These are phyloP conservation scores for Penicillium longicatenatum DNA, from an alignment of 495 filamentous ascomycete genomes.

Conservation along the genomic window DNA sequence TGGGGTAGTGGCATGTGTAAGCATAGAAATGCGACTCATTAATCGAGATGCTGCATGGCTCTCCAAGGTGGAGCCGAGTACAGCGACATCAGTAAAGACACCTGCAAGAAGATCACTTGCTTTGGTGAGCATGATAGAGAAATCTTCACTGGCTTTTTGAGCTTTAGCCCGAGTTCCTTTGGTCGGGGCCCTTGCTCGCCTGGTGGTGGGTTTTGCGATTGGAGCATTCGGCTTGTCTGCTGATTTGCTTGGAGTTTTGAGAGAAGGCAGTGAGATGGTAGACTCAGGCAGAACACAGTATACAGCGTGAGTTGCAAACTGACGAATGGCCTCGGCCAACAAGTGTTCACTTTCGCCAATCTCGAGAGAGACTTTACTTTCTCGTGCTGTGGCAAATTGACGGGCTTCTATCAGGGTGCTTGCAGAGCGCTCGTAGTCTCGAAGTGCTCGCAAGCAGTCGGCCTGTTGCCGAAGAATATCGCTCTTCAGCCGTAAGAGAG, in stretches of 20 bases:
- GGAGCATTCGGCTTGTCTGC: conserved; percentile 20
- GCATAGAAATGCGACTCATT: conserved; percentile 51
- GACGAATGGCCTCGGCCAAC: conserved; percentile 59
- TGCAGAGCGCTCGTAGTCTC: conserved; percentile 44
- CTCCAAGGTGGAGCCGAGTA: conserved; percentile 48
- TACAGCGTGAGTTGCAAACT: conserved; percentile 76
- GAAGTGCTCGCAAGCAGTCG: conserved; percentile 40
- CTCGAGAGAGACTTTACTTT: conserved; percentile 43
- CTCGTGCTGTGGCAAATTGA: conserved; percentile 36
- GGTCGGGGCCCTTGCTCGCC: conserved; percentile 31
- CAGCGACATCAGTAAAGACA: conserved; percentile 40
- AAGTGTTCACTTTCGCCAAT: conserved; percentile 52
- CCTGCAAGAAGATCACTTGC: conserved; percentile 41
- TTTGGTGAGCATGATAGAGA: conserved; percentile 43
- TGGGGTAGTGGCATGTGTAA: conserved; percentile 44
- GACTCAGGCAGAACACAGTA: conserved; percentile 91
- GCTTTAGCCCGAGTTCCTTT: conserved; percentile 32
- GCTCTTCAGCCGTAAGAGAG: conserved; percentile 59
- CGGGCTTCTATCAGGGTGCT: conserved; percentile 35
- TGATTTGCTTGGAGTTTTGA: conserved; percentile 38
- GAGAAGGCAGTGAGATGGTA: conserved; percentile 77
- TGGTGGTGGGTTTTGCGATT: conserved; percentile 25
- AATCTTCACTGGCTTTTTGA: conserved; percentile 41
- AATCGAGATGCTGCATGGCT: conserved; percentile 46
- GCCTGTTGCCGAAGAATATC: conserved; percentile 68